Base-by-base conservation (phyloP, 108 stramenopile genomes). In the Chaetoceros muelleri region DNA sequence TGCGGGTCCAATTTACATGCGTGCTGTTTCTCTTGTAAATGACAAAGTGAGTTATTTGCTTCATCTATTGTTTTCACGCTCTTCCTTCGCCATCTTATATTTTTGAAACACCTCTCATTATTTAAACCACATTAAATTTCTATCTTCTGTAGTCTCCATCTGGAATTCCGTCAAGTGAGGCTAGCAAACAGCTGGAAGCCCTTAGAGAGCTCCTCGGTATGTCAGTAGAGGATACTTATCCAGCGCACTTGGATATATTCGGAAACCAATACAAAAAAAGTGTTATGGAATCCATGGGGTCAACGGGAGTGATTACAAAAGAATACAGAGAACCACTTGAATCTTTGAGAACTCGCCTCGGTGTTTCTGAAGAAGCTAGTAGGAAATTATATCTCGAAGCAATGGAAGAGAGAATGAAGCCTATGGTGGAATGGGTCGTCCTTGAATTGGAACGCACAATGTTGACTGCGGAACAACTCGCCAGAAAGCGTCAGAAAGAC, bases 351-450 rank as follows among this genome's bases (percentile, higher is more conserved):
- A 57, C 56, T 19, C 72, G 92, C 26, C 60, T 93, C 47, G 83
- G 87, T 27, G 80, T 93, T 30, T 72, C 78, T 18, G 80, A 87
- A 53, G 70, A 83, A 54, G 78, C 73, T 45, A 62, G 69, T 5
- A 75, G 69, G 55, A 69, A 71, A 24, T 65, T 90, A 2, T 90
- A 79, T 62, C 51, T 84, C 46, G 71, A 76, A 46, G 87, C 85
- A 13, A 60, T 90, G 53, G 60, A 75, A n/a, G 82, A 87, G 21
- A 79, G 76, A 44, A 73, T 93, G 64, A 62, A 68, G 28, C 85
- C 87, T 1, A 87, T 85, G 84, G 78, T 90, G 40, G 65, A 83
- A 58, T 85, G 73, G 76, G 78, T 93, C 66, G 79, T 80, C 20
- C 71, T 61, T 51, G 87, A 88, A 66, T 74, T 86, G 76, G 91